Base-by-base conservation (phyloP, 169 alveolate species). In the Plasmodium ovale region DNA sequence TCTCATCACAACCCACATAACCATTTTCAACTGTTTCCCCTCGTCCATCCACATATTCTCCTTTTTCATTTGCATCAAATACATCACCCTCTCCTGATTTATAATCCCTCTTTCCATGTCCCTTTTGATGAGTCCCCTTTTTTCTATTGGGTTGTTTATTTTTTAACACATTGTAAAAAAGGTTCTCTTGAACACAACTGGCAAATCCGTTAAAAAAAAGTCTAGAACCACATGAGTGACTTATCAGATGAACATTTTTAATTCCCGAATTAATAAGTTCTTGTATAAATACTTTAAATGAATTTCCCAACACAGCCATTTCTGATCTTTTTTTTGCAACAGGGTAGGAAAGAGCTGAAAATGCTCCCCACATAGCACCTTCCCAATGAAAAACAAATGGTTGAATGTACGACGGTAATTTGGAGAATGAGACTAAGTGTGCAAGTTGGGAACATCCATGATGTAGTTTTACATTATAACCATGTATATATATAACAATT, bases 361-460 rank as follows among this genome's bases (percentile, higher is more conserved):
- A 54, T 7, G 87, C 69, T 10, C 96, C 97, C 94, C 95, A 91
- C 91, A 69, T 87, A 29, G 87, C 85, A 2, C 97, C 97, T 29
- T 92, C 92, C 97, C 97, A 94, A 62, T 93, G 90, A 94, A 94
- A 94, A 44, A 94, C 95, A 88, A 94, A 92, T 2, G 97, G 97
- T 42, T 91, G 72, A 0, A 94, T 84, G 59, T 92, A 92, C 5
- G 97, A 90, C n/a, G 97, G 97, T 77, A 94, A 25, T 58, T 91
- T 92, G 3, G 97, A 90, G 60, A 94, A 94, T 14, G 97, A 87
- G 9, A 94, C 94, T 56, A 94, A 82, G 47, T 95, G 97, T 0
- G 96, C 94, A 92, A 95, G 67, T 51, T 93, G 97, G 16, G 97
- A 73, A 27, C 96, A 91, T 6, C 95, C 96, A 87, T 95, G 95